Conservation (phyloP, 495 filamentous ascomycete genomes). For the Talaromyces trachyspermus region DNA sequence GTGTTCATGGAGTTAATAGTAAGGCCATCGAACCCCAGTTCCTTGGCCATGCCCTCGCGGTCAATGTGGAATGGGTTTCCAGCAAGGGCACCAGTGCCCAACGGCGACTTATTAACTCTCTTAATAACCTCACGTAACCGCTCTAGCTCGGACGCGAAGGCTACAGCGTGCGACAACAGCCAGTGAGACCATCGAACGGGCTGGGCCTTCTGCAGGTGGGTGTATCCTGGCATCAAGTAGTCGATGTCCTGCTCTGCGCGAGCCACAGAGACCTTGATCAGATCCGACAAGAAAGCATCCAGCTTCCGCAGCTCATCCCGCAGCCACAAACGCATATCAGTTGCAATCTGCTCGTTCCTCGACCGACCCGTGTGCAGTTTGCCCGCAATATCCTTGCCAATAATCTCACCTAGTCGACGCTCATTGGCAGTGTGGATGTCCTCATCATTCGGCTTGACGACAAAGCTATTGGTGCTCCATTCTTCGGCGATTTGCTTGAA, state of each 20-base stretch:
- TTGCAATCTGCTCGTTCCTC: conserved; percentile 90
- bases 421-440: conserved; percentile 94
- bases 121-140: conserved; percentile 66
- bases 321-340: conserved; percentile 91
- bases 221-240: conserved; percentile 61
- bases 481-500: conserved; percentile 66
- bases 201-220: conserved; percentile 87
- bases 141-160: conserved; percentile 72
- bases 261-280: conserved; percentile 63
- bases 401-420: conserved; percentile 79
- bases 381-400: conserved; percentile 77
- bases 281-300: conserved; percentile 57
- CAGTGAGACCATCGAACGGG: conserved; percentile 86
- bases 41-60: conserved; percentile 77
- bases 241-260: conserved; percentile 76
- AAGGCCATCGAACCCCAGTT: conserved; percentile 79
- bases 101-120: conserved; percentile 70
- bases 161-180: conserved; percentile 70
- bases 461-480: conserved; percentile 51
- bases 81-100: conserved; percentile 83
- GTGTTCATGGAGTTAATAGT: conserved; percentile 79
- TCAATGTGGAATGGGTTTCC: conserved; percentile 90
- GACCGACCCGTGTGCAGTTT: conserved; percentile 92
- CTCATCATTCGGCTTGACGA: conserved; percentile 40
- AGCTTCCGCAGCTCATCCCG: conserved; percentile 68